A percentile compares a stretch with the other conserved stretches of the same genome.
phyloP scores from a whole-genome alignment of 257 asterid species.

The Ehretia macrophylla region DNA sequence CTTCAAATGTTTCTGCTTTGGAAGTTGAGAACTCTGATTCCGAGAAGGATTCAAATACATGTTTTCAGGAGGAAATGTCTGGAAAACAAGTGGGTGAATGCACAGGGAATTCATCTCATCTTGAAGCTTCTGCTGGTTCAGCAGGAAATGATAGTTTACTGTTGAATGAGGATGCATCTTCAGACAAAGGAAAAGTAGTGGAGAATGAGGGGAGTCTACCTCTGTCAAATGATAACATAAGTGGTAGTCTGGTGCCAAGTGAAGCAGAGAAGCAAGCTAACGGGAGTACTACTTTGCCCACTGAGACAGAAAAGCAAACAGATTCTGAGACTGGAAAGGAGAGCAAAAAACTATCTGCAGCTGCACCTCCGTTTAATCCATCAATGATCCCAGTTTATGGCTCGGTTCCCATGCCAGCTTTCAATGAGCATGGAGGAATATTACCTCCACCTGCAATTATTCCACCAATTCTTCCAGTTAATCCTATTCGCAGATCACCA shows the following conservation, averaged over 20 bases:
- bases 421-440: conserved; percentile 69
- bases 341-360: conserved; percentile 70
- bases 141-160: conserved; percentile 12
- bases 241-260: conserved; percentile 17
- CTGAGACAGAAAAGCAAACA: conserved; percentile 44
- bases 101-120: conserved; percentile 19
- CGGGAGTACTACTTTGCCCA: conserved; percentile 22
- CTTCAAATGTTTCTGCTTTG: conserved; percentile 13
- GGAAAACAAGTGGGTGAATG: conserved; percentile 17
- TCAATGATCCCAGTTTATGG: conserved; percentile 51
- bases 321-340: conserved; percentile 56
- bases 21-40: conserved; percentile 26
- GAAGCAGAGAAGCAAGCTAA: conserved; percentile 27
- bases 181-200: conserved; percentile 20
- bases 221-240: conserved; percentile 21
- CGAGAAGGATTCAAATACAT: conserved; percentile 19
- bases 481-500: conserved; percentile 65
- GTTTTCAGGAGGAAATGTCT: conserved; percentile 13
- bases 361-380: conserved; percentile 84
- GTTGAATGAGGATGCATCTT: conserved; percentile 32
- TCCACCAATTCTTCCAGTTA: conserved; percentile 49
- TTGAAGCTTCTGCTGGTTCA: conserved; percentile 18
- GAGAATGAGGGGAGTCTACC: conserved; percentile 11
- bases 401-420: conserved; percentile 46
- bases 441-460: conserved; percentile 64